Evolutionary conservation across 2,329 filamentous ascomycete genomes (phyloP), one percentile per base, ranked within the genome.

Genomic region (Botrytis porri): DNA sequence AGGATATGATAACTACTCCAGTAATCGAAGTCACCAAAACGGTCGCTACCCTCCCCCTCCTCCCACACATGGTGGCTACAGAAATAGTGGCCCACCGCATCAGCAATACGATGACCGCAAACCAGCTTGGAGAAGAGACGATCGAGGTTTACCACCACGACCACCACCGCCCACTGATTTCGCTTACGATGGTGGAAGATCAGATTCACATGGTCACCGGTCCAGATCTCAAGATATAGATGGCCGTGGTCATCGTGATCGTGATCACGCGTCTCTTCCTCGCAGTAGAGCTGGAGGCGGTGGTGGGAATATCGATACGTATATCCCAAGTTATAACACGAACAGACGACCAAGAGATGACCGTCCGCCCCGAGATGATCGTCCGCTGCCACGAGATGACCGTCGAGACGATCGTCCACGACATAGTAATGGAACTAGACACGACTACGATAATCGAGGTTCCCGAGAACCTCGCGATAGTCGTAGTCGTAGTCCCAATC

Each of bases 301-400:
- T 18, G 74, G 61, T 64, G 74, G 77, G 12, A 75, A 83, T 67
- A 80, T 84, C 10, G 85, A 87, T 76, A 86, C 85, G 0, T 87
- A 87, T 75, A 86, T 87, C 35, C 85, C 85, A 16, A 83, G 82
- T 61, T 86, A 87, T 69, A 80, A 82, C 32, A 77, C 80, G 5
- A 84, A 84, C 32, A 79, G 79, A 29, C 78, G 77, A 35, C 74
- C 79, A 48, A 80, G 73, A 35, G 77, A 76, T 37, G 73, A 75
- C n/a, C 73, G 76, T 18, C 71, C 69, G 43, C 80, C 80, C 6
- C 75, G 82, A 74, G 82, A 83, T 51, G 81, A 82, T 69, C 80
- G 81, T 69, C 77, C 48, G 12, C 80, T 81, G 48, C 78, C 80
- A 35, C 75, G 82, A 74, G 82, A 83, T 54, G 81, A 82, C 69